Base-by-base conservation (phyloP, 2,329 filamentous ascomycete species). In the Aspergillus novoparasiticus region DNA sequence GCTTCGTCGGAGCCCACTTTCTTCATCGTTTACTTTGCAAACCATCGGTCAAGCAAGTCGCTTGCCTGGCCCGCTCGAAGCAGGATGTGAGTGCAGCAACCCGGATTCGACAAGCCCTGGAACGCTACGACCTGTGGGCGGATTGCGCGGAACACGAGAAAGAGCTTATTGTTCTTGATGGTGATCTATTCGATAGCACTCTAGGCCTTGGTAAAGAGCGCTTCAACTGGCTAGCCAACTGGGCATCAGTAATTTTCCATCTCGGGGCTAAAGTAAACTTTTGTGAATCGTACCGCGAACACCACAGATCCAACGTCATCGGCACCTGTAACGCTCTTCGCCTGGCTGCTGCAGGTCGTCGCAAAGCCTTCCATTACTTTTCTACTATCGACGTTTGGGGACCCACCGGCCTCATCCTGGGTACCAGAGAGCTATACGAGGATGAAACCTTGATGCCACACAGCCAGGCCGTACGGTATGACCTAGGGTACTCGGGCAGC, bases 401-500 rank as follows among this genome's bases (percentile, higher is more conserved):
- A 1, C 32, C 55, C 2, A 65, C 66, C 2, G 65, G 66, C 1
- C 12, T 58, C 23, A 58, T 63, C n/a, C 55, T 58, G 3, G 61
- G 64, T 3, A 63, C 51, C 26, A n/a, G 53, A 6, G 51, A 57
- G 16, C 12, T 64, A 1, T 48, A 21, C 50, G 63, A 68, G 26
- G 60, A 65, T 36, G 59, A 46, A 1, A 59, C 66, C 6, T 53
- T 65, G 12, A 51, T 54, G 57, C 41, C 48, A n/a, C 63, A 67
- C 23, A 43, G 54, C 12, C 57, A 57, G 11, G 60, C 53, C 2
- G 41, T 68, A 4, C 63, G 50, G 4, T 67, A 96, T 2, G 87
- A 86, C 30, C 94, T 90, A 1, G 63, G 61, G 1, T 65, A 65
- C 46, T 55, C 57, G 1, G 53, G 58, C 34, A 60, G 57, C 21